Evolutionary conservation across 495 filamentous ascomycete species (phyloP).

Genomic region (Pseudotulostoma volvatum): DNA sequence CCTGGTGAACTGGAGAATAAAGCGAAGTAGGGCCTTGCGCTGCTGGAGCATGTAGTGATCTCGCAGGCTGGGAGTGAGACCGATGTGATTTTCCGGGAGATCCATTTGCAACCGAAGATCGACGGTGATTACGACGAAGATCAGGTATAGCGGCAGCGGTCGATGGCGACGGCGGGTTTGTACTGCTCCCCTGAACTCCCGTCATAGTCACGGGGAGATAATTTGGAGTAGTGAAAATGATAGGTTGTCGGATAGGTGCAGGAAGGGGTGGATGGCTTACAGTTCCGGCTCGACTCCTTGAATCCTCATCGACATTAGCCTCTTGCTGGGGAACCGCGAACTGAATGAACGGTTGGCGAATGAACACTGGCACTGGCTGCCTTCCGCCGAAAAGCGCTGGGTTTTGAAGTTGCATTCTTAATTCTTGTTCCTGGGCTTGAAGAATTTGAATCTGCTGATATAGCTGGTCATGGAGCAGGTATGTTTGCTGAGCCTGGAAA

Average conservation of each 20-base stretch:
- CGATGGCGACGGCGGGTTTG: constrained; percentile 49
- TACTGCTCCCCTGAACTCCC: constrained; percentile 33
- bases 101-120: constrained; percentile 37
- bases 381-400: constrained; percentile 38
- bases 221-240: constrained; percentile 32
- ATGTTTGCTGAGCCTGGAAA: constrained; percentile 24
- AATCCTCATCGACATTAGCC: constrained; percentile 22
- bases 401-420: constrained; percentile 44
- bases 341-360: constrained; percentile 30
- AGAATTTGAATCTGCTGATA: constrained; percentile 47
- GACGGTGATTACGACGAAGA: constrained; percentile 38
- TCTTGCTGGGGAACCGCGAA: constrained; percentile 28
- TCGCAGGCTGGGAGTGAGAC: constrained; percentile 51
- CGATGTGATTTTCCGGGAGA: constrained; percentile 35
- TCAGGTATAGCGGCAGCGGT: constrained; percentile 36
- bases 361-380: constrained; percentile 29
- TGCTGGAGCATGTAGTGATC: constrained; percentile 31
- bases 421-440: constrained; percentile 47
- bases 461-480: constrained; percentile 40
- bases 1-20: constrained; percentile 20
- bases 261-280: constrained; percentile 33
- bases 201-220: constrained; percentile 28
- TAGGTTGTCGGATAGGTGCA: constrained; percentile 26
- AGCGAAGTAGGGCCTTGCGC: constrained; percentile 22
- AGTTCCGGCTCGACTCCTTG: constrained; percentile 26